Evolutionary conservation across 1,284 basidiomycete species (phyloP).

Genomic region (Ceratobasidium sp.): DNA sequence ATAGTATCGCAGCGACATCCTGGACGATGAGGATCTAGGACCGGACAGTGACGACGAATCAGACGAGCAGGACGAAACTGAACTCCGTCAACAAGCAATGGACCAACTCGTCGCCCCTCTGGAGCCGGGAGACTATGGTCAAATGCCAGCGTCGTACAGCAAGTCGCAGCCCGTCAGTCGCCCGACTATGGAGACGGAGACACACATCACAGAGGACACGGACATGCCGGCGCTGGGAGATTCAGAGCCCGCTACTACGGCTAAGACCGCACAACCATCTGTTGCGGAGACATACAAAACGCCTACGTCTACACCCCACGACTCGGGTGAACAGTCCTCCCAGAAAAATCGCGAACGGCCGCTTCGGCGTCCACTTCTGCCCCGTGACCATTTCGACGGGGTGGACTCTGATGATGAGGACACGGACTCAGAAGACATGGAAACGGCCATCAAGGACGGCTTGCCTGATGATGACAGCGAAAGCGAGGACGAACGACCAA

Average conservation of each 20-base stretch:
- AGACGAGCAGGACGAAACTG: conserved; percentile 51
- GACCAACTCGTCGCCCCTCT: conserved; percentile 75
- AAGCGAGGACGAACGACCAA: conserved; percentile 77
- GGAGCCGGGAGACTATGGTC: conserved; percentile 77
- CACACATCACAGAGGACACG: conserved; percentile 32
- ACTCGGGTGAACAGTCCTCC: conserved; percentile 17
- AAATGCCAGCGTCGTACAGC: conserved; percentile 75
- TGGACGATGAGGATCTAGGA: conserved; percentile 40
- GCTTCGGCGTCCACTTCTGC: conserved; percentile 78
- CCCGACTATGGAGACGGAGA: conserved; percentile 61
- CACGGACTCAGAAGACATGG: conserved; percentile 60
- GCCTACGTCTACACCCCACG: conserved; percentile 4
- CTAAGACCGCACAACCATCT: conserved; percentile 46
- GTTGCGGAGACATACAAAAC: conserved; percentile 22
- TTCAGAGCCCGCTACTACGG: neutral
- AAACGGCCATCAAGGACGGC: conserved; percentile 41
- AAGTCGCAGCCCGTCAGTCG: conserved; percentile 71
- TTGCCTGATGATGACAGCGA: conserved; percentile 60
- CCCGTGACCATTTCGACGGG: conserved; percentile 83
- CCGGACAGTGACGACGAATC: conserved; percentile 57
- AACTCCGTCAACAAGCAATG: conserved; percentile 68
- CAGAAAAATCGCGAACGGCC: conserved; percentile 48
- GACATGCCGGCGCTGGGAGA: conserved; percentile 21
- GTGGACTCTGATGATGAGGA: conserved; percentile 86
- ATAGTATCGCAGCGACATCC: conserved; percentile 41